Base-by-base conservation (phyloP, 2,329 filamentous ascomycete genomes). In the Ascochyta pisi region DNA sequence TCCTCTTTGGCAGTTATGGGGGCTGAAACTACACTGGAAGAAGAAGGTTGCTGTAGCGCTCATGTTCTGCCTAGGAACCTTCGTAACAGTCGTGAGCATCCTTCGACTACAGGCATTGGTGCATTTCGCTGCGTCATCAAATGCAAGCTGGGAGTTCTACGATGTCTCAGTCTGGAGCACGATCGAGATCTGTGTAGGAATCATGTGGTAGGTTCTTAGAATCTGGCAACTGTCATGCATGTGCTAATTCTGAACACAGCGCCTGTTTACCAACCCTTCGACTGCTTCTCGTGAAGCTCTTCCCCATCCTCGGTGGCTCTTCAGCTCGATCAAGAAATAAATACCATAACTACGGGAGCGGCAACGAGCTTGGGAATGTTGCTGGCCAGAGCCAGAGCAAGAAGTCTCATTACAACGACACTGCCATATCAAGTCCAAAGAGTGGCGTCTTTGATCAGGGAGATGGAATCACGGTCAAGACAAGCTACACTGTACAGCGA, bases 11-110 rank as follows among this genome's bases (percentile, higher is more conserved):
- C 68, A 76, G 37, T 60, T 77, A 13, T 65, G 63, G 49, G 62
- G 61, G 8, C 48, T 77, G 24, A 71, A 75, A 50, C 50, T 77
- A 45, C 58, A 65, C 37, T 66, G 69, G 62, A 75, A 75, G 63
- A 76, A 76, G 65, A 77, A 77, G 66, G 54, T 75, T 26, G 65
- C 70, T 45, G 69, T 77, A 38, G 69, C 71, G 24, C 55, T 76
- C 43, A 76, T 77, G 74, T 77, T 77, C 54, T 69, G 67, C 46
- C 66, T 77, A 6, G 74, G 74, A 27, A 75, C 76, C 22, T 73
- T 78, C 44, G 75, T 79, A 41, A 79, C 77, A 2, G 58, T 80
- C 6, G 71, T 81, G 43, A 80, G 77, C 54, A 75, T 79, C 45
- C 62, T 81, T 35, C 77, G 79, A 4, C 63, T 82, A 4, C 70